A percentile compares a stretch with the other conserved stretches of the same genome.
phyloP scores from a whole-genome alignment of 768 basidiomycete genomes.

The Harrya chromipes region DNA sequence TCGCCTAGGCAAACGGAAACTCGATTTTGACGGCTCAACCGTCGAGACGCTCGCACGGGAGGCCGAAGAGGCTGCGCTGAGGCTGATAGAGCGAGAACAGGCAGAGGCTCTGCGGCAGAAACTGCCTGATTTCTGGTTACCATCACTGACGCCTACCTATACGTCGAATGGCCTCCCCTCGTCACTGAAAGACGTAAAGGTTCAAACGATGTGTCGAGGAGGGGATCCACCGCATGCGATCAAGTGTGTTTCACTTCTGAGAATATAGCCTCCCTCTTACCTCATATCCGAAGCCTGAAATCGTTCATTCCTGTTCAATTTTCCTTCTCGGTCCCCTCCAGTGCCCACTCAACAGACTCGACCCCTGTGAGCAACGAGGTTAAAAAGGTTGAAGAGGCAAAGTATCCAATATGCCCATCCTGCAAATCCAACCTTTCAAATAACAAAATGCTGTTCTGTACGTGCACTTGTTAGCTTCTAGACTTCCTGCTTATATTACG shows the following conservation, averaged over 20 bases:
- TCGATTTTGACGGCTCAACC: constrained; percentile 71
- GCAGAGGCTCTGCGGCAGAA: constrained; percentile 83
- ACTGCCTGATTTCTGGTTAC: constrained; percentile 97
- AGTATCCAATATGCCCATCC: constrained; percentile 76
- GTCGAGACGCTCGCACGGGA: constrained; percentile 71
- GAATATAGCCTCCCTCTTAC: not conserved
- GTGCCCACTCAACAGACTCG: constrained; percentile 37
- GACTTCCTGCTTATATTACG: not conserved
- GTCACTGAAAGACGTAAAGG: constrained; percentile 74
- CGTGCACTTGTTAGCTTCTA: constrained; percentile 25
- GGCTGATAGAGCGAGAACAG: constrained; percentile 80
- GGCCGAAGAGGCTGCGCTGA: constrained; percentile 86
- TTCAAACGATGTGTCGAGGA: constrained; percentile 87
- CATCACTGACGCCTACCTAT: constrained; percentile 85
- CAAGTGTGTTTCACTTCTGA: constrained; percentile 48
- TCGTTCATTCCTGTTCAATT: constrained; percentile 80
- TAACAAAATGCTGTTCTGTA: constrained; percentile 66
- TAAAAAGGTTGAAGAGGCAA: constrained; percentile 50
- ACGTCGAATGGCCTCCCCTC: constrained; percentile 56
- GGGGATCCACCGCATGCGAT: constrained; percentile 76
- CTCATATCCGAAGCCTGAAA: constrained; percentile 59
- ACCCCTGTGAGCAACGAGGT: constrained; percentile 34
- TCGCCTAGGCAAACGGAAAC: constrained; percentile 76
- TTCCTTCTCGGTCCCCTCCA: constrained; percentile 44
- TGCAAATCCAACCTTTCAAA: constrained; percentile 87